Conservation (phyloP, 2,329 filamentous ascomycete genomes). For the Lachnellula subtilissima region DNA sequence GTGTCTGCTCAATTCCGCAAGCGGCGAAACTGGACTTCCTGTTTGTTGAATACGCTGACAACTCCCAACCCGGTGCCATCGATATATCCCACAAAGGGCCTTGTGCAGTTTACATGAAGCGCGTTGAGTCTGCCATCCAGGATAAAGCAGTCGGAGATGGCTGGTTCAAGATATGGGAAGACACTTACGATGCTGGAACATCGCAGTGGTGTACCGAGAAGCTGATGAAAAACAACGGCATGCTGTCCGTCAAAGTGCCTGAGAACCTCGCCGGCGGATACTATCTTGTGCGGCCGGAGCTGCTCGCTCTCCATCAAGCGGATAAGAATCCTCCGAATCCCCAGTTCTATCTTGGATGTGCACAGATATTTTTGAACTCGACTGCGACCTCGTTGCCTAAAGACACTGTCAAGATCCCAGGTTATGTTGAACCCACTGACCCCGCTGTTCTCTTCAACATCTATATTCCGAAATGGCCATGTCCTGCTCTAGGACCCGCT, state of each 20-base stretch:
- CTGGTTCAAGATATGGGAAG: constrained; percentile 76
- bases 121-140: constrained; percentile 51
- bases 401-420: constrained; percentile 59
- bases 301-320: constrained; percentile 64
- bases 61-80: constrained; percentile 48
- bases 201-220: constrained; percentile 66
- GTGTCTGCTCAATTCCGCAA: constrained; percentile 37
- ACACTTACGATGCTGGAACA: constrained; percentile 54
- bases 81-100: constrained; percentile 62
- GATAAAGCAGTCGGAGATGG: constrained; percentile 55
- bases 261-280: constrained; percentile 56
- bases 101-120: constrained; percentile 70
- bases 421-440: constrained; percentile 52
- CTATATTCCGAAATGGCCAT: constrained; percentile 51
- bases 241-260: constrained; percentile 59
- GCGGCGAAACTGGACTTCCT: constrained; percentile 44
- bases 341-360: constrained; percentile 71
- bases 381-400: constrained; percentile 43
- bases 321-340: constrained; percentile 48
- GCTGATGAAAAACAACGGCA: constrained; percentile 59
- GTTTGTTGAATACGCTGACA: constrained; percentile 58
- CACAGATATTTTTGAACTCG: constrained; percentile 61
- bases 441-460: constrained; percentile 60
- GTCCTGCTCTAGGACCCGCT: constrained; percentile 53
- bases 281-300: constrained; percentile 68